Conservation (phyloP, 768 basidiomycete species). For the Panellus pusillus region DNA sequence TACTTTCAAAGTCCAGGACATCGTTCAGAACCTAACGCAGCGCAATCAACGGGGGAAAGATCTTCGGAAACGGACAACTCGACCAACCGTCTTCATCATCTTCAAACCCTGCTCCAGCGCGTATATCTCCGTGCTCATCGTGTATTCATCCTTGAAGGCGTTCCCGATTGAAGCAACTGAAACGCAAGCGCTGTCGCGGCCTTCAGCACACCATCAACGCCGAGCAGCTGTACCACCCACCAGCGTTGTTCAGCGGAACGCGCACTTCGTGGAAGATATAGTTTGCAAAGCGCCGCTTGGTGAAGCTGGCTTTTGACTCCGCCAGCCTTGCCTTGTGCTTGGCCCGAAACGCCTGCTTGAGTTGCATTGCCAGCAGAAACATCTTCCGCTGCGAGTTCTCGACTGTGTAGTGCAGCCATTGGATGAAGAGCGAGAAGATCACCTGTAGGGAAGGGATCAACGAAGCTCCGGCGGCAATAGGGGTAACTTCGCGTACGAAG, state of each 20-base stretch:
- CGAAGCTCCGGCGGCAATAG: constrained; percentile 23
- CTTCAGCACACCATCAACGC: not conserved
- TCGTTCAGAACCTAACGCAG: constrained; percentile 38
- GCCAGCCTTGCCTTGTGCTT: constrained; percentile 39
- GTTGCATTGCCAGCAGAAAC: constrained; percentile 37
- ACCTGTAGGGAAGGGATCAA: constrained; percentile 2
- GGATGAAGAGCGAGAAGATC: constrained; percentile 25
- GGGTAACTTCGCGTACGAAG: constrained; percentile 32
- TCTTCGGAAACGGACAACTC: not conserved
- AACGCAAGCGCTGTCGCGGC: constrained; percentile 35
- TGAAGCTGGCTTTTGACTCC: constrained; percentile 31
- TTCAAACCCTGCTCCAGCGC: constrained; percentile 37
- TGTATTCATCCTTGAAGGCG: constrained; percentile 30
- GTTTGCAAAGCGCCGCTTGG: constrained; percentile 42
- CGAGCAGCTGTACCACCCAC: constrained; percentile 8
- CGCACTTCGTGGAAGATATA: constrained; percentile 52
- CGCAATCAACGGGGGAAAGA: not conserved
- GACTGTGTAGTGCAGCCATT: constrained; percentile 26
- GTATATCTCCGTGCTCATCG: constrained; percentile 40
- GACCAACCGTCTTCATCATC: constrained; percentile 34
- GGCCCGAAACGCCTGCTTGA: constrained; percentile 19
- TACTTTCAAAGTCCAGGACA: constrained; percentile 33
- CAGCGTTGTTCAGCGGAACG: constrained; percentile 52
- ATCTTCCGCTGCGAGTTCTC: constrained; percentile 36
- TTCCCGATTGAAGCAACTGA: constrained; percentile 43